Percentiles rank a stretch among this genome's conserved stretches.
These are phyloP conservation scores for Anisogramma anomala DNA, from an alignment of 2,329 filamentous ascomycete genomes.

Conservation along the genomic window DNA sequence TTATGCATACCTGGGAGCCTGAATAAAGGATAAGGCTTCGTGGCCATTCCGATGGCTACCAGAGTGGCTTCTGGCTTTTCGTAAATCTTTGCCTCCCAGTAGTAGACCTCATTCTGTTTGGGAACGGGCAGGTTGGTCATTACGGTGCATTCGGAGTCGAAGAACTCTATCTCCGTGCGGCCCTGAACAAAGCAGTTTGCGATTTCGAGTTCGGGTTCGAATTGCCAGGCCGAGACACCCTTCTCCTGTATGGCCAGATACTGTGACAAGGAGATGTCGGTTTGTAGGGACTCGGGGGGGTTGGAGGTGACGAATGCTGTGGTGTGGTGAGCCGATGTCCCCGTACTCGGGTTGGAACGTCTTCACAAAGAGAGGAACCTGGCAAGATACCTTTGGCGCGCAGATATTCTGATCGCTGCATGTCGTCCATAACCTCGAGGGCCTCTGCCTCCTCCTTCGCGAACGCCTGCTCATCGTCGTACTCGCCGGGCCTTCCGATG, in stretches of 20 bases:
- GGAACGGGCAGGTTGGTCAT: slow-evolving; percentile 94
- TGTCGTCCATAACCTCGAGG: slow-evolving; percentile 88
- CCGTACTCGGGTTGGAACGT: neutral
- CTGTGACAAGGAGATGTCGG: slow-evolving; percentile 94
- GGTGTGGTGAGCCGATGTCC: slow-evolving; percentile 3
- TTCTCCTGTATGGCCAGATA: slow-evolving; percentile 98
- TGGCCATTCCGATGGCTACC: slow-evolving; percentile 86
- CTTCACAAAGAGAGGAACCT: slow-evolving; percentile 1
- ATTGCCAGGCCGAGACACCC: slow-evolving; percentile 98
- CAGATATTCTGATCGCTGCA: slow-evolving; percentile 80
- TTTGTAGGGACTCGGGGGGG: slow-evolving; percentile 87
- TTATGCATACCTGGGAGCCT: slow-evolving; percentile 66
- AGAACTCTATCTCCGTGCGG: slow-evolving; percentile 96
- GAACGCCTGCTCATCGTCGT: slow-evolving; percentile 95
- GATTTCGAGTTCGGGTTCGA: slow-evolving; percentile 96
- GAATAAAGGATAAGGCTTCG: slow-evolving; percentile 94
- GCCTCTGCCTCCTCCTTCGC: slow-evolving; percentile 89
- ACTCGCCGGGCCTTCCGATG: slow-evolving; percentile 86
- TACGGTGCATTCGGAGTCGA: slow-evolving; percentile 93
- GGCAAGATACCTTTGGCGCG: slow-evolving; percentile 70
- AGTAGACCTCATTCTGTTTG: slow-evolving; percentile 98
- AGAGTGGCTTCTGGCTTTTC: slow-evolving; percentile 86
- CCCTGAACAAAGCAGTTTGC: slow-evolving; percentile 97
- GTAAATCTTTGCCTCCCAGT: slow-evolving; percentile 98
- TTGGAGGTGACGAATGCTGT: slow-evolving; percentile 87